Percentiles rank a stretch among this genome's conserved stretches.
Evolutionary conservation across 371 early-diverging fungal genomes (phyloP).

Genomic region (Parasitella parasitica): DNA sequence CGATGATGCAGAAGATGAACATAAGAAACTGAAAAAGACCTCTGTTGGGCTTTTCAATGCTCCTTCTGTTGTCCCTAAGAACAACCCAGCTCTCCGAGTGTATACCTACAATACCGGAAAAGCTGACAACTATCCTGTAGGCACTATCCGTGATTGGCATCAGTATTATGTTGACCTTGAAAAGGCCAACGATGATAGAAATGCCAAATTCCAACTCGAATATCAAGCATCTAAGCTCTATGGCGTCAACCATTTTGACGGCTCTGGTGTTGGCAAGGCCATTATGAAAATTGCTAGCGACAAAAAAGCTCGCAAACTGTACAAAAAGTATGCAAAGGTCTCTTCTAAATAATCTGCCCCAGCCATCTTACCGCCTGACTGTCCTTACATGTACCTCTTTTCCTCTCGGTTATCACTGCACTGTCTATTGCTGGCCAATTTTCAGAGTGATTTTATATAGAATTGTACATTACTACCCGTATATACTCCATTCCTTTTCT

Average conservation of each 20-base stretch:
- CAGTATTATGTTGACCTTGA: constrained; percentile 56
- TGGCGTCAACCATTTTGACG: constrained; percentile 33
- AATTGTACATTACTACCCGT: background rate
- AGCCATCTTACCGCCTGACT: too few relatives aligned
- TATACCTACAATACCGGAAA: constrained; percentile 40
- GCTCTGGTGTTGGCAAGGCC: constrained; percentile 19
- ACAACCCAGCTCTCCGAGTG: constrained; percentile 56
- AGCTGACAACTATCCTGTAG: constrained; percentile 14
- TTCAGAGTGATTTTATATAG: background rate
- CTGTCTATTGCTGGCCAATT: background rate
- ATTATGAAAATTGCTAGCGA: constrained; percentile 1
- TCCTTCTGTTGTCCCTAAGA: constrained; percentile 52
- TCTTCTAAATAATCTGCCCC: background rate
- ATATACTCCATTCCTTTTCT: background rate
- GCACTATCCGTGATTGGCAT: constrained; percentile 45
- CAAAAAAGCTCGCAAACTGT: constrained; percentile 5
- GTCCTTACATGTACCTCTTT: background rate
- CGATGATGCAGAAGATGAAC: background rate
- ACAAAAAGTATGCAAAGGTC: constrained; percentile 14
- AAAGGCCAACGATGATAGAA: constrained; percentile 32
- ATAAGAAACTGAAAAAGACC: constrained; percentile 1
- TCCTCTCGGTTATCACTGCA: background rate
- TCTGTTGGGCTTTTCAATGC: constrained; percentile 40
- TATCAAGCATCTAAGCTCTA: constrained; percentile 47
- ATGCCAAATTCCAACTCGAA: constrained; percentile 39